Evolutionary conservation across 225 moss, liverwort and hornwort species (phyloP), one percentile per base, ranked within the genome.

Genomic region (Lunularia cruciata): DNA sequence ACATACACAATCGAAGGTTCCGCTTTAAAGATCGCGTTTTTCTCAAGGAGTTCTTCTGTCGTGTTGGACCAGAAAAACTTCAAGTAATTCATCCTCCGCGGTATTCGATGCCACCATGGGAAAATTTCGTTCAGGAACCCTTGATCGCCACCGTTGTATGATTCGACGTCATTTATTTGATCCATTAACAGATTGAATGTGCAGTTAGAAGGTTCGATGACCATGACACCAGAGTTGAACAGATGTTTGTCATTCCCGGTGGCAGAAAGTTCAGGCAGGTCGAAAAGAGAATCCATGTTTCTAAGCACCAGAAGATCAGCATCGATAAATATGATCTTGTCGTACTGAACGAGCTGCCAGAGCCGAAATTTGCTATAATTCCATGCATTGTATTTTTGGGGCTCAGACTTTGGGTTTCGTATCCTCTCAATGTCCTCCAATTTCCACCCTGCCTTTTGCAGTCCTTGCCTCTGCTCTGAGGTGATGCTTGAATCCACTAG

Each of bases 181-280:
- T 86, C 75, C 86, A 91, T 81, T 64, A 94, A 81, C 63, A 86
- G 71, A 1, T 71, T 28, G 79, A 94, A 94, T 5, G 89, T 91
- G 63, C 89, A 89, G 43, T 86, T 86, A 7, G 91, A 91, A 9
- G 94, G 94, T 73, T 91, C 91, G 28, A 94, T 78, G 70, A 94
- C 89, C 94, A 94, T 94, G 35, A 91, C 91, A 22, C 94, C 91
- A 0, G 94, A 94, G 58, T 94, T 94, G 79, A 94, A 94, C 59
- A 86, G 80, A 60, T 63, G 22, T 30, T 19, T 54, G 23, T 88
- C 82, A 47, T 92, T 90, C 1, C 88, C 90, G 3, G 80, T 79
- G 14, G 89, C 90, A 0, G 89, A 87, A 67, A 92, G 77, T 73
- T 92, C 84, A 1, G 92, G 90, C 71, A 92, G 61, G 34, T 85